A percentile compares a stretch with the other conserved stretches of the same genome.
Evolutionary conservation across 331 rosid species (phyloP).

Genomic region (Malus hybrid): DNA sequence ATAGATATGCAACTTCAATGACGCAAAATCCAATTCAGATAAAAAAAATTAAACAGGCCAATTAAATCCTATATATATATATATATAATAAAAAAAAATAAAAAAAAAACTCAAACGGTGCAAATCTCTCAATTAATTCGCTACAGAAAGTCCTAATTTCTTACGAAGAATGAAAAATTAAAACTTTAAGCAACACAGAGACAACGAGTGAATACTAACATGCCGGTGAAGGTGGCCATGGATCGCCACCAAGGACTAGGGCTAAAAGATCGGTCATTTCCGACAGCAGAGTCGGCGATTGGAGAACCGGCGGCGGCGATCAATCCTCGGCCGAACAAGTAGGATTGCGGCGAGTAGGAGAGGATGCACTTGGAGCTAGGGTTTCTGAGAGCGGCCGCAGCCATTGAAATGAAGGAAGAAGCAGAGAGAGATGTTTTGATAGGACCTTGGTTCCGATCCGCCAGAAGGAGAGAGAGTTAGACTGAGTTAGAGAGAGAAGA

Average conservation of each 20-base stretch:
- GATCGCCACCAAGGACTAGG: conserved; percentile 72
- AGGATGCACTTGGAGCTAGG: conserved; percentile 44
- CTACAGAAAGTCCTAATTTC: not conserved
- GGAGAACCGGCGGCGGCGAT: conserved; percentile 19
- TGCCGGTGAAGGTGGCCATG: conserved; percentile 94
- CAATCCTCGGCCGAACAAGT: conserved; percentile 43
- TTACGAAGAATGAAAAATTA: not conserved
- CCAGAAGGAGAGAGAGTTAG: too few species aligned
- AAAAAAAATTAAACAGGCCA: not conserved
- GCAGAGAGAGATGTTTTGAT: not conserved
- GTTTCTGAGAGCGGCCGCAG: conserved; percentile 49
- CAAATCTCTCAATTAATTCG: not conserved
- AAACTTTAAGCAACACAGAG: not conserved
- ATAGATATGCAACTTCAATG: not conserved
- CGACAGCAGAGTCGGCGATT: conserved; percentile 23
- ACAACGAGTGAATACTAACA: conserved; percentile 32
- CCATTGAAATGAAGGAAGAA: conserved; percentile 33
- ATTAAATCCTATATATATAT: not conserved
- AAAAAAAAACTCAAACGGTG: not conserved
- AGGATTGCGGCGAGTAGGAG: conserved; percentile 41
- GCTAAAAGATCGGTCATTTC: conserved; percentile 34
- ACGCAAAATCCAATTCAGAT: not conserved
- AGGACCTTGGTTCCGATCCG: too few species aligned
- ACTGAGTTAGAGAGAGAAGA: too few species aligned
- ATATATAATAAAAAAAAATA: too few species aligned